phyloP scores from a whole-genome alignment of 805 yeast species.

The Candida broadrunensis region DNA sequence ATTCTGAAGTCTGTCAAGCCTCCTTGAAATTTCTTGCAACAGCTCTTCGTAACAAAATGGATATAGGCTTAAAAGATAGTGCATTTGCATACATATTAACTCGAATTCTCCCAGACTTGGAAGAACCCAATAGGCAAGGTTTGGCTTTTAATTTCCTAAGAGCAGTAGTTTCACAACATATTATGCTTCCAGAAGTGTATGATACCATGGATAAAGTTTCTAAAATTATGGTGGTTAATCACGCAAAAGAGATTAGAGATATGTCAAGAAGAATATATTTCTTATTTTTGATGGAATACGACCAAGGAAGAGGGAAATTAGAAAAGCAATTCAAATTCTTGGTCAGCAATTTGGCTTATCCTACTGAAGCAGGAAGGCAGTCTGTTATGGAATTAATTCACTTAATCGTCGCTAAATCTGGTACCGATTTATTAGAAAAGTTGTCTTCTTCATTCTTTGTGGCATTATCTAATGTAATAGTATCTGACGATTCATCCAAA shows the following conservation, averaged over 20 bases:
- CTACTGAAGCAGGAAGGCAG: slow-evolving; percentile 81
- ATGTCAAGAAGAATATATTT: slow-evolving; percentile 79
- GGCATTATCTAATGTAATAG: slow-evolving; percentile 71
- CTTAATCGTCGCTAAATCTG: slow-evolving; percentile 63
- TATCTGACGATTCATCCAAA: slow-evolving; percentile 71
- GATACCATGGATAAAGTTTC: slow-evolving; percentile 82
- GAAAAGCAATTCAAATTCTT: slow-evolving; percentile 80
- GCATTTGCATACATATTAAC: slow-evolving; percentile 73
- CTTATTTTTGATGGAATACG: slow-evolving; percentile 89
- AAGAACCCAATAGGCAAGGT: slow-evolving; percentile 86
- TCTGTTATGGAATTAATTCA: slow-evolving; percentile 88
- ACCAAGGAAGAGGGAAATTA: slow-evolving; percentile 83
- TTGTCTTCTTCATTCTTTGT: slow-evolving; percentile 78
- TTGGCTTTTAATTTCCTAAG: slow-evolving; percentile 81
- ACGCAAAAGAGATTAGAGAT: slow-evolving; percentile 75
- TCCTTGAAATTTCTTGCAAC: slow-evolving; percentile 72
- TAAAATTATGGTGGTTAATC: slow-evolving; percentile 86
- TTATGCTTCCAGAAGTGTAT: slow-evolving; percentile 83
- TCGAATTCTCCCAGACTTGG: slow-evolving; percentile 78
- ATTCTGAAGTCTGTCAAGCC: slow-evolving; percentile 75
- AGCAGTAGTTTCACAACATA: slow-evolving; percentile 69
- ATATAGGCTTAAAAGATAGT: slow-evolving; percentile 61
- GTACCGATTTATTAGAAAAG: slow-evolving; percentile 54
- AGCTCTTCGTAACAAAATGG: slow-evolving; percentile 65
- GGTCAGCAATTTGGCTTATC: slow-evolving; percentile 77